Evolutionary conservation across 2,329 filamentous ascomycete genomes (phyloP).

Genomic region (Apiospora rasikravindrae): DNA sequence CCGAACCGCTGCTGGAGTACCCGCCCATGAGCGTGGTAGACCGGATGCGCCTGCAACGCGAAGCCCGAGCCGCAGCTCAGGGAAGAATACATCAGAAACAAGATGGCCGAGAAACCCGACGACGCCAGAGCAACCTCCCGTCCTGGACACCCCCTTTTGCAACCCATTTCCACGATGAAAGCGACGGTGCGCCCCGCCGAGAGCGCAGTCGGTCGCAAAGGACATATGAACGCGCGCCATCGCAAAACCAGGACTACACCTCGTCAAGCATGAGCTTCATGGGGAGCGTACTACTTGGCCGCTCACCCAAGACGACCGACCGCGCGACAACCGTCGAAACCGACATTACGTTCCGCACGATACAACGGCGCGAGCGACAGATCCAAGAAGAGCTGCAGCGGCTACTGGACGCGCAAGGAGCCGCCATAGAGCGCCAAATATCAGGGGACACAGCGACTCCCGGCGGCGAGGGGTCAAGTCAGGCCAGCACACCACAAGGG

Average conservation of each 20-base stretch:
- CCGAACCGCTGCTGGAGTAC: constrained; percentile 25
- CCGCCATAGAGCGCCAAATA: constrained; percentile 52
- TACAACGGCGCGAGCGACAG: constrained; percentile 53
- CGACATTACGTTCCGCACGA: constrained; percentile 36
- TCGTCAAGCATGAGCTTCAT: constrained; percentile 33
- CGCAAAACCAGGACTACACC: constrained; percentile 16
- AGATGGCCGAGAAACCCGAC: neutral
- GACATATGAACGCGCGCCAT: neutral
- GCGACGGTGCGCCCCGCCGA: neutral
- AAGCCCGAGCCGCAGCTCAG: constrained; percentile 12
- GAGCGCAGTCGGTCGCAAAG: neutral
- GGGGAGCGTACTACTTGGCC: constrained; percentile 34
- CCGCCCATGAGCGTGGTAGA: constrained; percentile 24
- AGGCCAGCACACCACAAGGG: constrained; percentile 41
- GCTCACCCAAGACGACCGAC: constrained; percentile 26
- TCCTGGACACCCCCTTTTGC: constrained; percentile 32
- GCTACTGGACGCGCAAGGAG: constrained; percentile 63
- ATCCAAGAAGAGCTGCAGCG: constrained; percentile 63
- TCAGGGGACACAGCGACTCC: constrained; percentile 26
- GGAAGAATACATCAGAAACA: neutral
- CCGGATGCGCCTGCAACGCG: constrained; percentile 23
- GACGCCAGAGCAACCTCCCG: constrained; percentile 22
- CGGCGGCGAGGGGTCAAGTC: constrained; percentile 38
- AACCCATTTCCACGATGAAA: constrained; percentile 25
- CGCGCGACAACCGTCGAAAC: constrained; percentile 24